Conservation (phyloP, 2,329 filamentous ascomycete genomes). For the Fusarium luffae region DNA sequence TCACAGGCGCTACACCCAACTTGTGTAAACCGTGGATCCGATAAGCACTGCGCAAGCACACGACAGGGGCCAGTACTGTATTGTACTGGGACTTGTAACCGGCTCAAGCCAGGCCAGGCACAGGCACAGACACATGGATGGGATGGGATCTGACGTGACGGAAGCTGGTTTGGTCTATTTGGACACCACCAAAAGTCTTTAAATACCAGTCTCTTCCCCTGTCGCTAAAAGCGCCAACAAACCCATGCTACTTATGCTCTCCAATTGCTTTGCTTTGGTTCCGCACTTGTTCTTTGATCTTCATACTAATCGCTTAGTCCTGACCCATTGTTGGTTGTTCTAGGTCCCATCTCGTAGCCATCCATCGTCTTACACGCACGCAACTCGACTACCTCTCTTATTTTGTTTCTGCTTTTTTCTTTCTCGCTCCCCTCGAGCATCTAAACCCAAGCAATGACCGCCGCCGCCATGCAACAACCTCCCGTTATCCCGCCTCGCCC, state of each 20-base stretch:
- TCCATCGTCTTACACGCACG: conserved; percentile 31
- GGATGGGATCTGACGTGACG: conserved; percentile 14
- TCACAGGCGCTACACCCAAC: conserved; percentile 13
- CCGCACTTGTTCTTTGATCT: conserved; percentile 31
- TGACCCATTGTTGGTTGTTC: conserved; percentile 36
- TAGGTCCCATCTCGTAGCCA: conserved; percentile 27
- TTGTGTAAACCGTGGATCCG: conserved; percentile 37
- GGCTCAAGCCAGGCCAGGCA: not conserved
- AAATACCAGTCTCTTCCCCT: conserved; percentile 36
- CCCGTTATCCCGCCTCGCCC: conserved; percentile 70
- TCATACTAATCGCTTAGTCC: conserved; percentile 42
- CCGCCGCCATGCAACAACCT: conserved; percentile 60
- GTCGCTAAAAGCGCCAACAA: conserved; percentile 11
- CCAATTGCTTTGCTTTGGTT: conserved; percentile 31
- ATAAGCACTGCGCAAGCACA: conserved; percentile 25
- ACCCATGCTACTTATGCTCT: conserved; percentile 5
- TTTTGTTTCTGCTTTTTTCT: conserved; percentile 23
- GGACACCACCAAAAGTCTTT: conserved; percentile 19
- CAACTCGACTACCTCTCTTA: conserved; percentile 19
- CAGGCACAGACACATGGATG: conserved; percentile 21
- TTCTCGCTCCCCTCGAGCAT: conserved; percentile 35
- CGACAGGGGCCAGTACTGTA: conserved; percentile 7
- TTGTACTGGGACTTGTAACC: conserved; percentile 4
- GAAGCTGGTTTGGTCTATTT: conserved; percentile 14
- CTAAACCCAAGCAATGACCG: conserved; percentile 56